Conservation (phyloP, 164 flowering plant genomes). For the Sextonia rubra region DNA sequence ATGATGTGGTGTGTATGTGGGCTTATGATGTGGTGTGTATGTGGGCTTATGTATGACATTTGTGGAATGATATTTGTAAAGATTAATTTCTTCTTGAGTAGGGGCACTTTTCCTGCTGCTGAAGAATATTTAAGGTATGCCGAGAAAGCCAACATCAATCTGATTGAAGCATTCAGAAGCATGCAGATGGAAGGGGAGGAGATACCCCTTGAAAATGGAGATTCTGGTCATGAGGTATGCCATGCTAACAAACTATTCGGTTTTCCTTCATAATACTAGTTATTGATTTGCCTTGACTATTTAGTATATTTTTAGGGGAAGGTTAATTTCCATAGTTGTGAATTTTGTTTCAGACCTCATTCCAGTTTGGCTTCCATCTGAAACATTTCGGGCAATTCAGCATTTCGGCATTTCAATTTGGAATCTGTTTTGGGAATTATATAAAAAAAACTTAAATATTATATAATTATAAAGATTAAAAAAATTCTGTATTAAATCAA, state of each 20-base stretch:
- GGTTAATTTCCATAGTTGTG: too few species aligned
- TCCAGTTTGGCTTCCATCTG: too few species aligned
- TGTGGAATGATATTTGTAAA: not conserved
- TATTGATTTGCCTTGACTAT: not conserved
- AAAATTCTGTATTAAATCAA: too few species aligned
- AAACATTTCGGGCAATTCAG: too few species aligned
- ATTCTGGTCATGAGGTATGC: slow-evolving; percentile 39
- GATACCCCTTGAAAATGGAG: slow-evolving; percentile 48
- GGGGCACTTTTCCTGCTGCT: slow-evolving; percentile 51
- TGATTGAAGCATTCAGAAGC: slow-evolving; percentile 54
- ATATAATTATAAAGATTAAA: too few species aligned
- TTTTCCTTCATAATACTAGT: not conserved
- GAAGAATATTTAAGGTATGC: slow-evolving; percentile 35
- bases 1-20: too few species aligned
- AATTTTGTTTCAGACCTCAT: too few species aligned
- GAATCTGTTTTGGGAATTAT: too few species aligned
- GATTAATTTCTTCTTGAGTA: slow-evolving; percentile 10
- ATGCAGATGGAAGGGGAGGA: slow-evolving; percentile 42
- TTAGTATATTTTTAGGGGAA: too few species aligned
- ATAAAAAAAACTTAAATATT: too few species aligned
- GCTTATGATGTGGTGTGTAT: not conserved
- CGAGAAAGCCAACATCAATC: slow-evolving; percentile 38
- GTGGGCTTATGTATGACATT: too few species aligned
- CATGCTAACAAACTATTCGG: not conserved
- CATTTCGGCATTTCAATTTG: too few species aligned